Evolutionary conservation across 148 eudicot genomes (phyloP).

Genomic region (Dysphania ambrosioides): DNA sequence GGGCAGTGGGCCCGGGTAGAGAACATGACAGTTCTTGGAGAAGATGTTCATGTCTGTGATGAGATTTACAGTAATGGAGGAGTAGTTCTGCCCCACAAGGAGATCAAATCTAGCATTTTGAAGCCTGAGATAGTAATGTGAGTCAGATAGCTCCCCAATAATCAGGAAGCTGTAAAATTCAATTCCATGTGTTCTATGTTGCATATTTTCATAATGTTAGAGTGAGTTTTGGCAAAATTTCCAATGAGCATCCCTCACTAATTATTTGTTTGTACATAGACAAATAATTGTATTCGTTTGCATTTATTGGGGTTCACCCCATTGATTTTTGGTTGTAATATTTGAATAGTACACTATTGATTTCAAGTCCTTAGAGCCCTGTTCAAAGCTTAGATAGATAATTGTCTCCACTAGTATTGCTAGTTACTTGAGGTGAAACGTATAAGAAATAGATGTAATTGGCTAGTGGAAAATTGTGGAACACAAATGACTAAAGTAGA

Average conservation of each 20-base stretch:
- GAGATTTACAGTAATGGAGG: conserved; percentile 89
- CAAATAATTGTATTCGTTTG: conserved; percentile 2
- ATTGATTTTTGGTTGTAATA: conserved; percentile 8
- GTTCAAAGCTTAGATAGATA: no score
- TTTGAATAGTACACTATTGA: conserved; percentile 8
- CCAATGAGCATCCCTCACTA: neutral
- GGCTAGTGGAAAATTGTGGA: no score
- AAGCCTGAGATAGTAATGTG: conserved; percentile 96
- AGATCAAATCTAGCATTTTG: conserved; percentile 82
- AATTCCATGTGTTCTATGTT: neutral
- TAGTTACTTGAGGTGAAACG: no score
- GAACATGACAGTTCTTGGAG: conserved; percentile 89
- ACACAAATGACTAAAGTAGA: no score
- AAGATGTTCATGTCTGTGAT: conserved; percentile 83
- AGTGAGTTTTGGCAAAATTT: conserved; percentile 17
- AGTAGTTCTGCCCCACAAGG: conserved; percentile 86
- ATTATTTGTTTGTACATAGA: conserved; percentile 17
- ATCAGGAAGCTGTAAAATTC: conserved; percentile 22
- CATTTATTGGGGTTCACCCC: conserved; percentile 7
- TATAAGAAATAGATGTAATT: no score
- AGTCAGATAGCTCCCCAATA: conserved; percentile 3
- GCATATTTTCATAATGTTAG: neutral
- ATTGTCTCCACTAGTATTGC: no score
- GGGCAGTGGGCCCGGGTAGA: conserved; percentile 92
- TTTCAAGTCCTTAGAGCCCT: neutral